Evolutionary conservation across 768 basidiomycete species (phyloP).

Genomic region (Boletellus sp.): DNA sequence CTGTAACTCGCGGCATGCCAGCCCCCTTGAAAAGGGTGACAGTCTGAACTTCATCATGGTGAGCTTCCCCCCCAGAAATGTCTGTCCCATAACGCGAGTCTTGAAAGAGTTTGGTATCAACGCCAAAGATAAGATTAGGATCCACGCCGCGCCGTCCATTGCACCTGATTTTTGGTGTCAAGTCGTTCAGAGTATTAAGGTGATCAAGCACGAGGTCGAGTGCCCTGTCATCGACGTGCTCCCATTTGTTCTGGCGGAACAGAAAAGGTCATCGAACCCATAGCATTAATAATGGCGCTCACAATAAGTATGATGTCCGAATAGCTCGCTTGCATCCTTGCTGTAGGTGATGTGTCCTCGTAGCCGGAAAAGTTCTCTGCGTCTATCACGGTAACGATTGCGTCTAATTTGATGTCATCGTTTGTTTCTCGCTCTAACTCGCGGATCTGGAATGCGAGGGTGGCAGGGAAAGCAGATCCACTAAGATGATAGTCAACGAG

Average conservation of each 20-base stretch:
- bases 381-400: conserved; percentile 87
- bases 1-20: conserved; percentile 8
- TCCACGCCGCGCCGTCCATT: conserved; percentile 62
- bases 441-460: conserved; percentile 90
- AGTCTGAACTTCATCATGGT: conserved; percentile 87
- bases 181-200: conserved; percentile 84
- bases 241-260: conserved; percentile 77
- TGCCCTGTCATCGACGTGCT: conserved; percentile 71
- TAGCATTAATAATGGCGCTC: conserved; percentile 26
- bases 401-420: conserved; percentile 77
- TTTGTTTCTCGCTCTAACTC: conserved; percentile 79
- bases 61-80: conserved; percentile 30
- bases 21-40: conserved; percentile 55
- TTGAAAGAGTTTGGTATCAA: conserved; percentile 77
- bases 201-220: conserved; percentile 85
- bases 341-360: conserved; percentile 88
- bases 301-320: conserved; percentile 88
- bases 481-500: conserved; percentile 34
- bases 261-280: conserved; percentile 5
- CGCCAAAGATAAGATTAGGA: conserved; percentile 80
- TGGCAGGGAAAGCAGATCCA: conserved; percentile 94
- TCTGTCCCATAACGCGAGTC: conserved; percentile 8
- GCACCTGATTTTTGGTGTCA: conserved; percentile 80
- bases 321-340: conserved; percentile 93
- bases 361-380: conserved; percentile 92